Evolutionary conservation across 331 rosid genomes (phyloP), one percentile per base, ranked within the genome.

Genomic region (Rosa hybrid): DNA sequence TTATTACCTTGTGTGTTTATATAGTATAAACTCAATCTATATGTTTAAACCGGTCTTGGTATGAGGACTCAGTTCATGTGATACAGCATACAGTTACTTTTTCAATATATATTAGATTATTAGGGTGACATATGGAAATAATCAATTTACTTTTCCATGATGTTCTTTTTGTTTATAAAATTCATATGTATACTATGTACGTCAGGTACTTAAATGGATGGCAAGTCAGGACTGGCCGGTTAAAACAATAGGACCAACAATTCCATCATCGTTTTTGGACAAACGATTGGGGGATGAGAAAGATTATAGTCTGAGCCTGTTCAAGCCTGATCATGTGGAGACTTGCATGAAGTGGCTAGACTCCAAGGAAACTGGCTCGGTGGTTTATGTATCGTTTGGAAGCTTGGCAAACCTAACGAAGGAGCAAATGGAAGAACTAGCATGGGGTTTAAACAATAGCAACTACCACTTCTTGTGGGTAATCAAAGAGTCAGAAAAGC

Each of bases 201-300:
- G 6, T 12, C 57, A 83, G 86, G 81, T 71, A 71, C 51, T 83
- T 12, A 70, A 42, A 12, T 75, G 83, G 81, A 75, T 75, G 86
- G 49, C 50, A 75, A 83, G 49, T 68, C 72, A 63, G 12, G 30
- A 18, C 21, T 83, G 71, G 86, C 74, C 76, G 1, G 54, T 83
- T 63, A 79, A 2, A 20, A 64, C 86, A 27, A 53, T 83, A 30
- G 86, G 86, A 25, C 86, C 86, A 48, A 79, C 77, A 38, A 45
- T 83, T 76, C 86, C 86, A 41, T 79, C 86, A 9, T 74, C 60
- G 68, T 83, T 79, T 83, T 44, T 83, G 7, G 86, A 79, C 78
- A 83, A 83, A 14, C 62, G 83, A n/a, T 18, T 74, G 30, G 69
- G 59, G 25, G 50, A 83, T 8, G 83, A 79, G 44, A 79, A 12